Conservation (phyloP, 75 land plant genomes). For the Cryptomeria japonica region DNA sequence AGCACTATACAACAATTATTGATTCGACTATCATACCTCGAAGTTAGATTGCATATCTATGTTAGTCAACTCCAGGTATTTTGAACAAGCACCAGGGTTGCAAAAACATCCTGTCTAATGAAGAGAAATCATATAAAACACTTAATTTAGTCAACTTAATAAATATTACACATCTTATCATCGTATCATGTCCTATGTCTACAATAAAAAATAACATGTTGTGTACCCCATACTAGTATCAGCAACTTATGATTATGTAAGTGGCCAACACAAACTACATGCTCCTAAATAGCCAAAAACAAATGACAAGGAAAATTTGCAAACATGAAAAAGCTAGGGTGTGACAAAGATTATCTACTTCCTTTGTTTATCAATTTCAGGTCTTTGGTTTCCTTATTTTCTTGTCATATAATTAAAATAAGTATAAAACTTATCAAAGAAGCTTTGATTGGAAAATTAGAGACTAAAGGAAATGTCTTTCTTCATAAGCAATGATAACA, state of each 20-base stretch:
- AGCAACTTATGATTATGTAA: neutral
- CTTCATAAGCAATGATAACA: neutral
- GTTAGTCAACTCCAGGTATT: conserved; percentile 78
- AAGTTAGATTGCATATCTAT: conserved; percentile 66
- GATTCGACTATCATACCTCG: conserved; percentile 52
- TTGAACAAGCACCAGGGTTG: conserved; percentile 98
- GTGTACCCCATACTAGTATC: neutral
- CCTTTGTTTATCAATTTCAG: neutral
- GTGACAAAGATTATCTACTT: neutral
- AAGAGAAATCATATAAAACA: neutral
- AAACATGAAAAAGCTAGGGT: neutral
- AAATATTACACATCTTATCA: neutral
- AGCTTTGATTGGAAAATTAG: neutral
- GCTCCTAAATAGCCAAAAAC: neutral
- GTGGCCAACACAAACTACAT: neutral
- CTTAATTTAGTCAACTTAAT: neutral
- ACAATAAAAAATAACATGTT: neutral
- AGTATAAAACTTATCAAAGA: neutral
- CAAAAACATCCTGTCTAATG: conserved; percentile 96
- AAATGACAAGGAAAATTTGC: neutral
- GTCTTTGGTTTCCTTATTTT: neutral
- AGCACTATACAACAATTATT: neutral
- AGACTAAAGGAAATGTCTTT: neutral
- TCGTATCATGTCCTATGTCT: neutral
- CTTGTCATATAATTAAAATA: neutral